phyloP scores from a whole-genome alignment of 23 red algal species.

The Gracilaria caudata region DNA sequence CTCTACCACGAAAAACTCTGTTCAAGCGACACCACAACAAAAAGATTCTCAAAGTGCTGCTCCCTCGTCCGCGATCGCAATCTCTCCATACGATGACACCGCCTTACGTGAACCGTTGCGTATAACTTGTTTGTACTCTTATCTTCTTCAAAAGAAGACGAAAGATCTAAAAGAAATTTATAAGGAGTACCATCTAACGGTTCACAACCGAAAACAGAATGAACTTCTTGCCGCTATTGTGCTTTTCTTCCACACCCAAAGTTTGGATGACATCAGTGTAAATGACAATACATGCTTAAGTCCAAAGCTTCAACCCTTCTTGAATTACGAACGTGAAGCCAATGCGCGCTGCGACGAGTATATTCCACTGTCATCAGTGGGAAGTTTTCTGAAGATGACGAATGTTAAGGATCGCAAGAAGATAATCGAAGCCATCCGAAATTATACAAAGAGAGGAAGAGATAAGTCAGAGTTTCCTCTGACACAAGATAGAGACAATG shows the following conservation, averaged over 20 bases:
- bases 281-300: neutral
- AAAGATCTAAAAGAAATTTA: neutral
- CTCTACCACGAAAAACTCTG: no score
- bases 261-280: neutral
- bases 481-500: neutral
- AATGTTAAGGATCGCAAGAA: neutral
- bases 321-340: neutral
- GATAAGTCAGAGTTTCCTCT: neutral
- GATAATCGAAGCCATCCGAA: neutral
- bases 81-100: constrained; percentile 1
- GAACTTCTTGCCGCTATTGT: neutral
- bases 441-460: neutral
- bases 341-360: neutral
- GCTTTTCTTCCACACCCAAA: neutral
- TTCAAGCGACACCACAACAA: no score
- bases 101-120: neutral
- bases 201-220: neutral
- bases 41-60: neutral
- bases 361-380: neutral
- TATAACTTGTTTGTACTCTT: neutral
- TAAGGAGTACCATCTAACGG: neutral
- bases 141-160: neutral
- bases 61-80: neutral
- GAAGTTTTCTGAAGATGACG: neutral
- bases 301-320: neutral